Evolutionary conservation across 805 yeast species (phyloP).

Genomic region (Lipomyces anomalus): DNA sequence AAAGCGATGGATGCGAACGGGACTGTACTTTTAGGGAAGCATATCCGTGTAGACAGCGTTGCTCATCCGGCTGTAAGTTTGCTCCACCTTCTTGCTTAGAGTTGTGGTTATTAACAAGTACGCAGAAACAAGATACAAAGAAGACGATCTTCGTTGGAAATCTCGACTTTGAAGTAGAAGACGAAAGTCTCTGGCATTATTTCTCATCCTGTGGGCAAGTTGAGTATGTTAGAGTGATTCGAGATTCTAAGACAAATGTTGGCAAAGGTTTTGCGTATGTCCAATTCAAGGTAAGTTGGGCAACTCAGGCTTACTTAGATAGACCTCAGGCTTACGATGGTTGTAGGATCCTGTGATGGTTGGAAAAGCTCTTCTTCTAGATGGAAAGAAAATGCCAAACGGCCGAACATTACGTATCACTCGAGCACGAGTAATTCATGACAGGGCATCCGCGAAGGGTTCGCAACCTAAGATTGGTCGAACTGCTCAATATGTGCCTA

Average conservation of each 20-base stretch:
- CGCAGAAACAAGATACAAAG: slow-evolving; percentile 62
- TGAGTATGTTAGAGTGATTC: slow-evolving; percentile 80
- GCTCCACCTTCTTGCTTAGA: background rate
- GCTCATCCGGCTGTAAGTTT: slow-evolving; percentile 61
- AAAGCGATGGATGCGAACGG: slow-evolving; percentile 57
- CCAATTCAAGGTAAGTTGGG: slow-evolving; percentile 54
- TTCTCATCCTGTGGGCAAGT: slow-evolving; percentile 65
- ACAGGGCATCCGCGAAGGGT: background rate
- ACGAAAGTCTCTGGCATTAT: slow-evolving; percentile 81
- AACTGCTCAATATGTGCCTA: slow-evolving; percentile 9
- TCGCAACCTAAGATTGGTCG: too few species aligned
- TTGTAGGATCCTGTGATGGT: slow-evolving; percentile 53
- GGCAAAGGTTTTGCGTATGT: slow-evolving; percentile 98
- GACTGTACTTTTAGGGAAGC: slow-evolving; percentile 59
- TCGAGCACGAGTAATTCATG: slow-evolving; percentile 48
- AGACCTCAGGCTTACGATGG: background rate
- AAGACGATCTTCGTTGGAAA: slow-evolving; percentile 89
- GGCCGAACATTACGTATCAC: slow-evolving; percentile 68
- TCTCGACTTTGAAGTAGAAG: slow-evolving; percentile 85
- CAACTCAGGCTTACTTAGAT: slow-evolving; percentile 1
- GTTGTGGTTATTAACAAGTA: background rate
- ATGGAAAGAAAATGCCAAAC: slow-evolving; percentile 54
- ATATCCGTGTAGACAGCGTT: slow-evolving; percentile 87
- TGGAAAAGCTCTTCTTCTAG: slow-evolving; percentile 69
- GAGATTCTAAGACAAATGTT: slow-evolving; percentile 88